Evolutionary conservation across 2,329 filamentous ascomycete genomes (phyloP).

Genomic region (Orbilia quercus): DNA sequence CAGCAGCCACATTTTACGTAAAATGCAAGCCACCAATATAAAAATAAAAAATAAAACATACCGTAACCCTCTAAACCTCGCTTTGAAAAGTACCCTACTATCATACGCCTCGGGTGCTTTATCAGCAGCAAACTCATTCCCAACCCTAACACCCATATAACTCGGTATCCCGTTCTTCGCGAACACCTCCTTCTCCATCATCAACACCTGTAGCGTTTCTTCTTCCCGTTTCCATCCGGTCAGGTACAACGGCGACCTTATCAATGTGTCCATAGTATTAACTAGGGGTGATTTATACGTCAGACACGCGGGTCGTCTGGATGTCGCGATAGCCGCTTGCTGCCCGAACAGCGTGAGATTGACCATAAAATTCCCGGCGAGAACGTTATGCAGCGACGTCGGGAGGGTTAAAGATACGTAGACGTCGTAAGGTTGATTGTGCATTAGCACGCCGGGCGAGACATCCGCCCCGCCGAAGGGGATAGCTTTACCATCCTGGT

Average conservation of each 20-base stretch:
- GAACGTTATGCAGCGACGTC: constrained; percentile 78
- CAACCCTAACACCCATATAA: constrained; percentile 24
- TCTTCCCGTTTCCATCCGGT: constrained; percentile 54
- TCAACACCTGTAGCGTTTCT: constrained; percentile 53
- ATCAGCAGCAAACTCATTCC: constrained; percentile 36
- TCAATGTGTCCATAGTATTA: constrained; percentile 56
- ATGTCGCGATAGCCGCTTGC: constrained; percentile 69
- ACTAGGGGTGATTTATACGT: constrained; percentile 80
- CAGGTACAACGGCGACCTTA: constrained; percentile 57
- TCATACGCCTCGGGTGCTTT: constrained; percentile 57
- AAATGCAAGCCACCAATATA: constrained; percentile 63
- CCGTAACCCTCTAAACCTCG: constrained; percentile 61
- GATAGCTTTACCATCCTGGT: constrained; percentile 54
- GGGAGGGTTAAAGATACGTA: constrained; percentile 79
- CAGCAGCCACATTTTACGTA: constrained; percentile 15
- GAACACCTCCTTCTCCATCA: constrained; percentile 55
- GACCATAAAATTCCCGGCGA: constrained; percentile 93
- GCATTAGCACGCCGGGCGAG: constrained; percentile 69
- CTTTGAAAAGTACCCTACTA: constrained; percentile 55
- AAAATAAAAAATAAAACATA: no score
- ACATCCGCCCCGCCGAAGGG: constrained; percentile 69
- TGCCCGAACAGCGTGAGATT: constrained; percentile 74
- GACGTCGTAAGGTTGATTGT: constrained; percentile 86
- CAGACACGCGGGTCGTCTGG: constrained; percentile 79
- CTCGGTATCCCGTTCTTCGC: constrained; percentile 28